phyloP scores from a whole-genome alignment of 768 basidiomycete species.

The Pleurotus pulmonarius region DNA sequence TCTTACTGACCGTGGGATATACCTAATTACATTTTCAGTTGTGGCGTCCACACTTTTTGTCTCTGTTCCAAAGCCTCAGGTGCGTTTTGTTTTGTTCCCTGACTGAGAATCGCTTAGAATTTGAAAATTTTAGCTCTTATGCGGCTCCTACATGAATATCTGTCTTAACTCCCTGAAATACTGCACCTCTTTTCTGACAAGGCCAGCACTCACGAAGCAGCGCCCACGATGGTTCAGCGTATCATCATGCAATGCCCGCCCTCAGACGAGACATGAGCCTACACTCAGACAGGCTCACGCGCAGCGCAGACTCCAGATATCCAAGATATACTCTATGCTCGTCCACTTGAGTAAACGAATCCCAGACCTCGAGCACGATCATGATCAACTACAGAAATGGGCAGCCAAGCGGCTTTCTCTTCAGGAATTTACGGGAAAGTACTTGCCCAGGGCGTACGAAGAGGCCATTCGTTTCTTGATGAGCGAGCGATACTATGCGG shows the following conservation, averaged over 20 bases:
- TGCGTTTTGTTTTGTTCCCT: not conserved
- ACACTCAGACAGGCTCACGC: not conserved
- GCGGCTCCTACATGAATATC: not conserved
- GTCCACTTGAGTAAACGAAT: not conserved
- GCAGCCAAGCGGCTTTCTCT: not conserved
- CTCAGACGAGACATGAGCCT: not conserved
- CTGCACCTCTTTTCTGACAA: not conserved
- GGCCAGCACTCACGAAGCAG: not conserved
- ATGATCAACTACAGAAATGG: not conserved
- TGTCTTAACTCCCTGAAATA: not conserved
- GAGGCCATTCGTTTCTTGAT: constrained; percentile 38
- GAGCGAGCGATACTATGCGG: constrained; percentile 27
- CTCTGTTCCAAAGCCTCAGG: not conserved
- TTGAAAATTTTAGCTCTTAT: not conserved
- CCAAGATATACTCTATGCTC: not conserved
- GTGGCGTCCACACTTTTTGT: not conserved
- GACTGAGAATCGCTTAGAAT: not conserved
- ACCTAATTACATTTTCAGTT: not conserved
- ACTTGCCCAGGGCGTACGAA: constrained; percentile 24
- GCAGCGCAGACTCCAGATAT: not conserved
- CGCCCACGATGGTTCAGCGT: not conserved
- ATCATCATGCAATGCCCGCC: not conserved
- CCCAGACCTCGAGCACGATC: not conserved
- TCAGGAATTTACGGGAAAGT: not conserved
- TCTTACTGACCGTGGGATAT: not conserved